These are phyloP conservation scores for Pythium apleroticum DNA, from an alignment of 352 stramenopile species.

Conservation along the genomic window DNA sequence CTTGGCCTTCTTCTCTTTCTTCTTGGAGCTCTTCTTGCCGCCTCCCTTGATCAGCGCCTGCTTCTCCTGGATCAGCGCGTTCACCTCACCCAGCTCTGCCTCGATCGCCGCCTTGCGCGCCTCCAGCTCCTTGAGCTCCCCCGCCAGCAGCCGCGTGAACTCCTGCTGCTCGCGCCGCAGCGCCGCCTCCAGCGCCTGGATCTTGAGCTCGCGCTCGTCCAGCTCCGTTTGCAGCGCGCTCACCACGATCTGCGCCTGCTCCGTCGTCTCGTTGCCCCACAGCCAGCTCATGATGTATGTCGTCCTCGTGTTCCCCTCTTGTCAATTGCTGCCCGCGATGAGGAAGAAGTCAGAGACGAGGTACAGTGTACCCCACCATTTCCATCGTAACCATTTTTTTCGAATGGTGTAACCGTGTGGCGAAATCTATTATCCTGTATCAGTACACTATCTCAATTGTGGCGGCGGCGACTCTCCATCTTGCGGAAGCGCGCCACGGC, in stretches of 20 bases:
- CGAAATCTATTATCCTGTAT: constrained; percentile 9
- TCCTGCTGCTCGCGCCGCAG: constrained; percentile 77
- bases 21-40: constrained; percentile 2
- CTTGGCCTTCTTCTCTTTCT: constrained; percentile 41
- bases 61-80: constrained; percentile 63
- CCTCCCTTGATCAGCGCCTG: constrained; percentile 44
- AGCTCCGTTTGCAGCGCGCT: constrained; percentile 77
- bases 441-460: constrained; percentile 26
- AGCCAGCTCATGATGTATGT: constrained; percentile 76
- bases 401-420: not conserved
- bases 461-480: constrained; percentile 57
- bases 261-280: constrained; percentile 83
- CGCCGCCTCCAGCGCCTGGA: constrained; percentile 72
- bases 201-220: constrained; percentile 80
- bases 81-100: constrained; percentile 47
- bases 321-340: not conserved
- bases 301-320: not conserved
- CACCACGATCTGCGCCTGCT: constrained; percentile 85
- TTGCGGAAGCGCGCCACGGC: constrained; percentile 75
- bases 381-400: not conserved
- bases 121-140: constrained; percentile 72
- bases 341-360: constrained; percentile 15
- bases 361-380: constrained; percentile 6
- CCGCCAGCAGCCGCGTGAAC: constrained; percentile 51
- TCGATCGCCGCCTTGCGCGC: constrained; percentile 40